phyloP scores from a whole-genome alignment of 2,329 filamentous ascomycete species.

The Diaporthe caulivora region DNA sequence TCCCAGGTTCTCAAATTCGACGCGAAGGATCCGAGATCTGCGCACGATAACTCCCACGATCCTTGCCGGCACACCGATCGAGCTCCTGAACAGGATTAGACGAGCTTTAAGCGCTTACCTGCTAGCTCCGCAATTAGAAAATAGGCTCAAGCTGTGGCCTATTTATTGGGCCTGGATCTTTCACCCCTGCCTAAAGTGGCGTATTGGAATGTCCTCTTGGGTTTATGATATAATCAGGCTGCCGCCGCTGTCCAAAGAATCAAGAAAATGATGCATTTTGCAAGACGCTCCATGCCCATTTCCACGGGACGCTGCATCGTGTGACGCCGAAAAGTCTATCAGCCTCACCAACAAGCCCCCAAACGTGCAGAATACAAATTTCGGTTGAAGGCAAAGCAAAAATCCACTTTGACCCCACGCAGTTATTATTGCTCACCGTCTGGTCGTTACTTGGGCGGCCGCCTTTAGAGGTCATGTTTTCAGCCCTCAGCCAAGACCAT shows the following conservation, averaged over 20 bases:
- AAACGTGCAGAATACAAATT: not conserved
- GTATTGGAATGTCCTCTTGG: not conserved
- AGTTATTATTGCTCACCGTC: not conserved
- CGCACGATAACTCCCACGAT: not conserved
- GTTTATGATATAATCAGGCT: not conserved
- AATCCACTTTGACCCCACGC: not conserved
- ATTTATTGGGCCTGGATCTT: conserved; percentile 12
- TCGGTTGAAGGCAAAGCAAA: too few species aligned
- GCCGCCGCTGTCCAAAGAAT: not conserved
- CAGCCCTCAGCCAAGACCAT: not conserved
- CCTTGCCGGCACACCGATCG: not conserved
- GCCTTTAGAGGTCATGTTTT: not conserved
- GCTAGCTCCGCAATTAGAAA: conserved; percentile 26
- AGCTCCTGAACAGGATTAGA: conserved; percentile 15
- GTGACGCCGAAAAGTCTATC: not conserved
- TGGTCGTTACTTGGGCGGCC: not conserved
- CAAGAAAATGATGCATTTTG: not conserved
- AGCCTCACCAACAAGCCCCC: not conserved
- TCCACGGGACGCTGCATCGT: not conserved
- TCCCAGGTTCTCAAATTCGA: not conserved
- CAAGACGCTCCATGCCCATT: not conserved
- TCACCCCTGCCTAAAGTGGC: conserved; percentile 6
- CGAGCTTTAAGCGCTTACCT: conserved; percentile 9
- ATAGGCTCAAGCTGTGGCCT: not conserved
- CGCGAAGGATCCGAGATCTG: conserved; percentile 28